Evolutionary conservation across 2,329 filamentous ascomycete genomes (phyloP), one percentile per base, ranked within the genome.

Genomic region (Fusarium paranaense): DNA sequence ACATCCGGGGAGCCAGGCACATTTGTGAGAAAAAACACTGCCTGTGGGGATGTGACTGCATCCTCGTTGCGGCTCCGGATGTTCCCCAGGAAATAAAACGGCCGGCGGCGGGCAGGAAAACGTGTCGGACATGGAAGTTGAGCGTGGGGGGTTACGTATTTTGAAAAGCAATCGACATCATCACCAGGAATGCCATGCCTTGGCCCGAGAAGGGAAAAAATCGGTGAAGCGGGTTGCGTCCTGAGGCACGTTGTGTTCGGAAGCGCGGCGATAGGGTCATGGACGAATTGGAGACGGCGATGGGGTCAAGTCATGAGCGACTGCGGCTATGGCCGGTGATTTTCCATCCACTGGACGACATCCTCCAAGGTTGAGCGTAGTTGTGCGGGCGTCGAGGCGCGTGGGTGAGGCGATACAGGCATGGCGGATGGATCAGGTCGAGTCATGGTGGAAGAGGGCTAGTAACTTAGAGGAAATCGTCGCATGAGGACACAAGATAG

Each of bases 391-490:
- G 73, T 75, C 66, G 59, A 64, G 52, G 68, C 32, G 63, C 47
- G 70, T 62, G 68, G 64, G 32, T 62, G 64, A 66, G 54, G 64
- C 47, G 57, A 62, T 66, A 40, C 57, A 40, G 33, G 57, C 64
- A 66, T 54, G 63, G 32, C n/a, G 57, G 35, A 66, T 62, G 64
- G 56, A 54, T 27, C 45, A 40, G 20, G 35, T 25, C 57, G 64
- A 66, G 64, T 66, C 57, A 62, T 62, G 25, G 57, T 61, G 62
- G 45, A 62, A 64, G 58, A 64, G 45, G 57, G 71, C 72, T 74
- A 74, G 72, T 74, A 74, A 74, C 72, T 74, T 74, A 73, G 72
- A 66, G 72, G 72, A 72, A 74, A 62, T 63, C 56, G 62, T 63
- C 37, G 65, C 62, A 64, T 64, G 62, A 64, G 62, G 52, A 42